These are phyloP conservation scores for Hemileia vastatrix DNA, from an alignment of 1,284 basidiomycete species.

Conservation along the genomic window DNA sequence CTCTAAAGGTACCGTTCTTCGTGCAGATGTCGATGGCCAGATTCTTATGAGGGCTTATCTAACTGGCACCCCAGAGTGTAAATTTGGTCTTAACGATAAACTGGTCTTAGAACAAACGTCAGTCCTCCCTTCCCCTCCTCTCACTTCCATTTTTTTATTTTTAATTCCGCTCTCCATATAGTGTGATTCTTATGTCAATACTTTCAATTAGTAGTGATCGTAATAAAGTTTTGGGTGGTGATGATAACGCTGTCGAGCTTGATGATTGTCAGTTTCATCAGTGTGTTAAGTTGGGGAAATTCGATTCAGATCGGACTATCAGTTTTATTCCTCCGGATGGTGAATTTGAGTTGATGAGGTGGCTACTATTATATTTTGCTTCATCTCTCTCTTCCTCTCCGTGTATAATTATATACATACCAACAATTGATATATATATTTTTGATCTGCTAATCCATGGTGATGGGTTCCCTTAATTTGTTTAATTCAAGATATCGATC, in stretches of 20 bases:
- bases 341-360: constrained; percentile 97
- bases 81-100: constrained; percentile 97
- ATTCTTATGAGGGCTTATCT: constrained; percentile 97
- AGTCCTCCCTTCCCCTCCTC: constrained; percentile 18
- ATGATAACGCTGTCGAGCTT: constrained; percentile 63
- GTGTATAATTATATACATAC: not conserved
- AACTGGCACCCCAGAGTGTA: constrained; percentile 90
- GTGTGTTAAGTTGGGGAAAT: constrained; percentile 88
- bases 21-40: constrained; percentile 97
- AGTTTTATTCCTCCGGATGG: constrained; percentile 97
- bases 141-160: not conserved
- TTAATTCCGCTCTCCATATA: no score
- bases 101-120: constrained; percentile 78
- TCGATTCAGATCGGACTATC: constrained; percentile 84
- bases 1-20: constrained; percentile 64
- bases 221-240: constrained; percentile 41
- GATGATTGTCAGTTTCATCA: constrained; percentile 99
- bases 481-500: constrained; percentile 83
- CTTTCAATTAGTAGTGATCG: constrained; percentile 48
- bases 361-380: constrained; percentile 32
- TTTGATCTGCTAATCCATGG: no score
- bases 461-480: no score
- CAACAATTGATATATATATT: not conserved
- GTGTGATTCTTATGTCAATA: no score
- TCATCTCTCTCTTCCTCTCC: constrained; percentile 2